Percentiles rank a stretch among this genome's conserved stretches.
Conservation (phyloP, 1,284 basidiomycete species). For the Heterobasidion irregulare region DNA sequence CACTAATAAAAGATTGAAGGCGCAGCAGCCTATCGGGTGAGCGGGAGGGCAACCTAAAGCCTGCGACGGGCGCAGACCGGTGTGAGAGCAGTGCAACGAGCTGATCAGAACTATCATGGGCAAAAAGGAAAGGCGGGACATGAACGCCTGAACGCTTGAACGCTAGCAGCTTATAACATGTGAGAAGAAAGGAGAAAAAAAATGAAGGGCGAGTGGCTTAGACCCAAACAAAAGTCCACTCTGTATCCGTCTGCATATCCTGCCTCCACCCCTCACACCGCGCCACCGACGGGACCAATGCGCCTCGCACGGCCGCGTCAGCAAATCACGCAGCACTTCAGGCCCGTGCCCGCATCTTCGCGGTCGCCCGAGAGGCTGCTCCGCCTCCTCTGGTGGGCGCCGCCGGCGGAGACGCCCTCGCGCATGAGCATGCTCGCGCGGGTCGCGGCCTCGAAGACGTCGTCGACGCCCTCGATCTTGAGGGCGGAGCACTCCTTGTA, state of each 20-base stretch:
- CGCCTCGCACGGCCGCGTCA: conserved; percentile 13
- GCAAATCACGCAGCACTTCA: conserved; percentile 56
- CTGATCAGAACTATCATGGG: too few species aligned
- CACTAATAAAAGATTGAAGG: too few species aligned
- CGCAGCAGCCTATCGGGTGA: too few species aligned
- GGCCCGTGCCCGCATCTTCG: conserved; percentile 24
- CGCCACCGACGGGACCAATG: not conserved
- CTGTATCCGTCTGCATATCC: not conserved
- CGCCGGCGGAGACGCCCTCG: conserved; percentile 54
- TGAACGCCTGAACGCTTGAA: too few species aligned
- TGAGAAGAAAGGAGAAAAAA: too few species aligned
- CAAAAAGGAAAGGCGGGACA: too few species aligned
- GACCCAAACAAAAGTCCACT: too few species aligned
- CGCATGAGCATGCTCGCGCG: conserved; percentile 91
- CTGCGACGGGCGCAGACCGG: too few species aligned
- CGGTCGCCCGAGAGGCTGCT: conserved; percentile 11
- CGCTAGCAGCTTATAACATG: too few species aligned
- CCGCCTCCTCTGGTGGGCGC: conserved; percentile 10
- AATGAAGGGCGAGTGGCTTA: too few species aligned
- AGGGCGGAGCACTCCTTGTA: conserved; percentile 94
- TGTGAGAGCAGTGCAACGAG: too few species aligned
- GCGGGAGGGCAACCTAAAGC: too few species aligned
- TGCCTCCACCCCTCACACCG: not conserved
- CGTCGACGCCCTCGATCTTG: conserved; percentile 89
- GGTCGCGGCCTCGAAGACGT: conserved; percentile 92